A percentile compares a stretch with the other conserved stretches of the same genome.
Conservation (phyloP, 2,329 filamentous ascomycete genomes). For the Fusarium sp. region DNA sequence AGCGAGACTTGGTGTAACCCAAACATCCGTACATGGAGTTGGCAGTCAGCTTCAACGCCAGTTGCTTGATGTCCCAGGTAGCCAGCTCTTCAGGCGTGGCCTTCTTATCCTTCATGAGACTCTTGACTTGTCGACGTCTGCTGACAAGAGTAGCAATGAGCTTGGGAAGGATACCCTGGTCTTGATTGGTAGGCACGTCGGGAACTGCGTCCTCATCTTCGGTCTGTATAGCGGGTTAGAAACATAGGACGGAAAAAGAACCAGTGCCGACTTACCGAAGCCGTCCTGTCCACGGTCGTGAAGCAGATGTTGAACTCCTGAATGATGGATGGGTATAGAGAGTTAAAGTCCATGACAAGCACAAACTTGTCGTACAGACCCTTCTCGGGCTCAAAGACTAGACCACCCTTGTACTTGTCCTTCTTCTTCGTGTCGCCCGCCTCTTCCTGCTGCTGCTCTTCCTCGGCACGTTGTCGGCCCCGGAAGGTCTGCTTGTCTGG, state of each 20-base stretch:
- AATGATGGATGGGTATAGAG: slow-evolving; percentile 97
- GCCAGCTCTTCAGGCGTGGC: slow-evolving; percentile 88
- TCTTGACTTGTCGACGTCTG: slow-evolving; percentile 91
- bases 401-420: slow-evolving; percentile 98
- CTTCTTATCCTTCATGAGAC: slow-evolving; percentile 93
- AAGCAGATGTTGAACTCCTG: slow-evolving; percentile 99
- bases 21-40: slow-evolving; percentile 99
- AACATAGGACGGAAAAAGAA: neutral
- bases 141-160: slow-evolving; percentile 93
- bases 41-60: slow-evolving; percentile 95
- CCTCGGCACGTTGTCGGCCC: slow-evolving; percentile 77
- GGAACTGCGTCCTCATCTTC: slow-evolving; percentile 91
- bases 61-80: slow-evolving; percentile 98
- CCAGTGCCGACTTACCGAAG: slow-evolving; percentile 67
- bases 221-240: slow-evolving; percentile 49
- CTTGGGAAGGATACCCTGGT: slow-evolving; percentile 86
- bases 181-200: slow-evolving; percentile 82
- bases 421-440: slow-evolving; percentile 89
- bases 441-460: slow-evolving; percentile 76
- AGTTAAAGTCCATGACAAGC: slow-evolving; percentile 99
- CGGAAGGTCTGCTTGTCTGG: slow-evolving; percentile 92
- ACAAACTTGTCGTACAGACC: slow-evolving; percentile 98
- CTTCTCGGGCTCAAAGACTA: slow-evolving; percentile 98
- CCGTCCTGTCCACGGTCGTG: slow-evolving; percentile 88
- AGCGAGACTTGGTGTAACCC: slow-evolving; percentile 95